phyloP scores from a whole-genome alignment of 352 stramenopile genomes.

The Halophytophthora polymorphica region DNA sequence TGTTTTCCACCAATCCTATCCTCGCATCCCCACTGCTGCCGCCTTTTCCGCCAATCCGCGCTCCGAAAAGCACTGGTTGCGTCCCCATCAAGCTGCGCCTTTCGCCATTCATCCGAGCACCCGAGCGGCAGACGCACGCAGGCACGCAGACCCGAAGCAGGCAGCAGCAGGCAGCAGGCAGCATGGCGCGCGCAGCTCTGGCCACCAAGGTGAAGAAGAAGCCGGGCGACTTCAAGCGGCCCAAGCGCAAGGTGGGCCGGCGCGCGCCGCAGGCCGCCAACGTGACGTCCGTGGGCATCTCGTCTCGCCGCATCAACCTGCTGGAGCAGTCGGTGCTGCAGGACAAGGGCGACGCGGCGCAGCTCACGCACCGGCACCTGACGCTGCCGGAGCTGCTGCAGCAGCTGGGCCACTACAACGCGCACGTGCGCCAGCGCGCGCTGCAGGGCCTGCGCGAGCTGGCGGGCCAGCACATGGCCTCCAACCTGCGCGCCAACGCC shows the following conservation, averaged over 20 bases:
- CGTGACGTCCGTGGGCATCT: constrained; percentile 71
- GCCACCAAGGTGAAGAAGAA: constrained; percentile 79
- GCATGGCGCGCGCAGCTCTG: constrained; percentile 44
- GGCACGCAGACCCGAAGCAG: neutral
- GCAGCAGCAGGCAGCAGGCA: neutral
- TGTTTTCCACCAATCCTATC: neutral
- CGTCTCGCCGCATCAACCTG: constrained; percentile 78
- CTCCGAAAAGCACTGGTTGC: neutral
- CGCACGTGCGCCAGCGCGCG: constrained; percentile 68
- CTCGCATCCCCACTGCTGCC: neutral
- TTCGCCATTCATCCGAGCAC: neutral
- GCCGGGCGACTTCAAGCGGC: constrained; percentile 83
- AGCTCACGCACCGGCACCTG: constrained; percentile 61
- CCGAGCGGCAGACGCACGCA: neutral
- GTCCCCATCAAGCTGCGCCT: no score
- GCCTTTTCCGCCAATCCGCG: constrained; percentile 5
- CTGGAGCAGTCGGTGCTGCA: constrained; percentile 75
- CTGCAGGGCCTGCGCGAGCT: constrained; percentile 68
- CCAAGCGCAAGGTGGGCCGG: constrained; percentile 83
- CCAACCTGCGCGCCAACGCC: constrained; percentile 70
- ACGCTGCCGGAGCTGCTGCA: constrained; percentile 66
- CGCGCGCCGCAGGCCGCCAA: constrained; percentile 66
- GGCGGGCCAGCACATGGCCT: constrained; percentile 34
- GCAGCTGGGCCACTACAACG: constrained; percentile 79
- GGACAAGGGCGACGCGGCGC: constrained; percentile 58